Base-by-base conservation (phyloP, 345 rosid genomes). In the Brassica nigra region DNA sequence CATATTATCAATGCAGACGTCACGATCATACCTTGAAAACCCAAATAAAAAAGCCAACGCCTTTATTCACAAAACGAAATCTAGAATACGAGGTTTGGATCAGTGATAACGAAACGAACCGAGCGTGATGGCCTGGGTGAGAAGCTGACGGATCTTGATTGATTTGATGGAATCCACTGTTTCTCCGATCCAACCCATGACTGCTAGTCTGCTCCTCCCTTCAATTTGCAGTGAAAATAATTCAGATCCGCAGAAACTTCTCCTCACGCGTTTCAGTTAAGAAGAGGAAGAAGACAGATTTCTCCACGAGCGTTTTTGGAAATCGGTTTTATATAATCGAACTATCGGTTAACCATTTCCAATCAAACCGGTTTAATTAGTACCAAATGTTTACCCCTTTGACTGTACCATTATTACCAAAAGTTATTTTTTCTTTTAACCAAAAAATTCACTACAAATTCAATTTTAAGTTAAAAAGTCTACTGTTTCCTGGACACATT, bases 1-100 rank as follows among this genome's bases (percentile, higher is more conserved):
- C 99, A 93, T 86, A 93, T 90, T 72, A 96, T 93, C 37, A 96
- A 78, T 9, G 98, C 99, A 58, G 97, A 96, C 6, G 99, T 92
- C 49, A 93, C 97, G 73, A 96, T 92, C 99, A 96, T 86, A 70
- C 98, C 99, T 93, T 44, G 0, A 44, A 85, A 4, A 47, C 80
- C 69, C 44, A 66, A 44, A 67, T 59, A 28, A 8, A 20, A 63
- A 18, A 18, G 1, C 33, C 29, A 6, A 42, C 36, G 0, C 61
- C 37, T 49, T n/a, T 44, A 47, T 4, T 37, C 37, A 49, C n/a
- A 37, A n/a, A 49, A 49, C 2, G 6, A 47, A 34, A 5, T 37
- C 44, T 2, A 37, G 44, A 37, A 8, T 37, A 34, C 2, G 58
- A 62, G 66, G n/a, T 58, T 20, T n/a, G 14, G 18, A 62, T 47